Conservation (phyloP, 805 yeast genomes). For the Cyberlindnera misumaiensis region DNA sequence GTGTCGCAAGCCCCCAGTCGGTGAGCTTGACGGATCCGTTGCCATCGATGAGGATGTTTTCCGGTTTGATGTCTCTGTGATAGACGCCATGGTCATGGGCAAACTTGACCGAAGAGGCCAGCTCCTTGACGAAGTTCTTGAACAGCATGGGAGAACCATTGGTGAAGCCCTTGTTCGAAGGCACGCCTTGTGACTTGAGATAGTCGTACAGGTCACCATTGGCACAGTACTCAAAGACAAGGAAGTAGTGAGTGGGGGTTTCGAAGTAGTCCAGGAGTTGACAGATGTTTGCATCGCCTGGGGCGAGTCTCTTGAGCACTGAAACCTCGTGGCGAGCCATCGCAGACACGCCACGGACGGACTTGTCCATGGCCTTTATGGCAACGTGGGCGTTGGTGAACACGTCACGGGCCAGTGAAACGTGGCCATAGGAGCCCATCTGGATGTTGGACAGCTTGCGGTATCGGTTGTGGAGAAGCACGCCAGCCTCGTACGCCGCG, state of each 20-base stretch:
- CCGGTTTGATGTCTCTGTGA: constrained; percentile 73
- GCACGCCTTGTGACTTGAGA: constrained; percentile 23
- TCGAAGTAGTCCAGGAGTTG: constrained; percentile 52
- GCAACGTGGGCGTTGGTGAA: constrained; percentile 35
- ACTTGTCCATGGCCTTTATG: constrained; percentile 45
- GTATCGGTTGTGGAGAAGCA: constrained; percentile 34
- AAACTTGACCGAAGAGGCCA: constrained; percentile 43
- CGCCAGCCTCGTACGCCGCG: constrained; percentile 33
- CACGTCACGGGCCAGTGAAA: constrained; percentile 43
- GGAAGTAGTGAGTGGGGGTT: constrained; percentile 40
- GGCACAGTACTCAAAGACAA: constrained; percentile 62
- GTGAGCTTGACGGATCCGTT: constrained; percentile 54
- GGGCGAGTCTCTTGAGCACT: constrained; percentile 25
- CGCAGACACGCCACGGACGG: constrained; percentile 30
- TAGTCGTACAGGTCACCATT: constrained; percentile 64
- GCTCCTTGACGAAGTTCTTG: constrained; percentile 38
- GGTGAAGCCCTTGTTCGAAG: constrained; percentile 11
- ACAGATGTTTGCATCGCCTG: constrained; percentile 45
- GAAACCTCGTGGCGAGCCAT: constrained; percentile 52
- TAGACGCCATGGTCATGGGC: constrained; percentile 55
- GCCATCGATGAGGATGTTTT: constrained; percentile 50
- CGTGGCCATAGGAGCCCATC: constrained; percentile 55
- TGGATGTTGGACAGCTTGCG: constrained; percentile 31
- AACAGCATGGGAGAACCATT: constrained; percentile 20
- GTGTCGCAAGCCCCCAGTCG: constrained; percentile 68